Percentiles rank a stretch among this genome's conserved stretches.
phyloP scores from a whole-genome alignment of 2,329 filamentous ascomycete species.

The Ophiostoma fasciatum region DNA sequence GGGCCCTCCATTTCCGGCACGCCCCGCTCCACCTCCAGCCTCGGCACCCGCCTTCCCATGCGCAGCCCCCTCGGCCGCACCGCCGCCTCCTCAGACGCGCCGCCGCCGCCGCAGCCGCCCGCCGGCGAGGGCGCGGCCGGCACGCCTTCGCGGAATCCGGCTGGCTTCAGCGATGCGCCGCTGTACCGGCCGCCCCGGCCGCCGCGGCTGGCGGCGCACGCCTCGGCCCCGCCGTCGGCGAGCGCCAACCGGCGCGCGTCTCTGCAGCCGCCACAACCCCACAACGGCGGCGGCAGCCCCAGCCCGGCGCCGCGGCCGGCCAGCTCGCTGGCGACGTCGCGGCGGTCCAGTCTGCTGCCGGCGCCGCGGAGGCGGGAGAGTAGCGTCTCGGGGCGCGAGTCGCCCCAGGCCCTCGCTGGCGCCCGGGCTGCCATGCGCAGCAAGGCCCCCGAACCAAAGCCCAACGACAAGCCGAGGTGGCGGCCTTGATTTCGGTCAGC shows the following conservation, averaged over 20 bases:
- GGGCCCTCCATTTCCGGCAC: constrained; percentile 28
- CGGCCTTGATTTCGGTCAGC: constrained; percentile 29
- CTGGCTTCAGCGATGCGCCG: constrained; percentile 35
- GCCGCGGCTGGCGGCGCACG: constrained; percentile 27
- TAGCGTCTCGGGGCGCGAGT: constrained; percentile 27
- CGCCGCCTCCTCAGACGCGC: constrained; percentile 32
- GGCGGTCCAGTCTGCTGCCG: constrained; percentile 38
- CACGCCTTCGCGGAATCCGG: constrained; percentile 26
- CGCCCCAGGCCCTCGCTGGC: constrained; percentile 31
- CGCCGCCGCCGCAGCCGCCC: constrained; percentile 24
- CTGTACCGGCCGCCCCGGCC: constrained; percentile 34
- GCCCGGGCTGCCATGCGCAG: constrained; percentile 30
- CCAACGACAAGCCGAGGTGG: constrained; percentile 35
- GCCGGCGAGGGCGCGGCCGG: constrained; percentile 28
- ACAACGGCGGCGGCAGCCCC: constrained; percentile 14
- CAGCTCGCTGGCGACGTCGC: constrained; percentile 38
- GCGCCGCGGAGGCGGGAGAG: constrained; percentile 22
- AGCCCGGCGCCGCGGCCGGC: constrained; percentile 28
- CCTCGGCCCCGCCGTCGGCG: constrained; percentile 26
- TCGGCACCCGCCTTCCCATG: constrained; percentile 32
- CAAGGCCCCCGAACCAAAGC: constrained; percentile 18
- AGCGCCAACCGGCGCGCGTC: constrained; percentile 34
- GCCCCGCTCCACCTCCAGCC: constrained; percentile 12
- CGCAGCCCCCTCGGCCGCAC: constrained; percentile 33
- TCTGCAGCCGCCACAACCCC: constrained; percentile 37